Percentiles rank a stretch among this genome's conserved stretches.
phyloP scores from a whole-genome alignment of 805 yeast species.

The Wickerhamiella slavikovae region DNA sequence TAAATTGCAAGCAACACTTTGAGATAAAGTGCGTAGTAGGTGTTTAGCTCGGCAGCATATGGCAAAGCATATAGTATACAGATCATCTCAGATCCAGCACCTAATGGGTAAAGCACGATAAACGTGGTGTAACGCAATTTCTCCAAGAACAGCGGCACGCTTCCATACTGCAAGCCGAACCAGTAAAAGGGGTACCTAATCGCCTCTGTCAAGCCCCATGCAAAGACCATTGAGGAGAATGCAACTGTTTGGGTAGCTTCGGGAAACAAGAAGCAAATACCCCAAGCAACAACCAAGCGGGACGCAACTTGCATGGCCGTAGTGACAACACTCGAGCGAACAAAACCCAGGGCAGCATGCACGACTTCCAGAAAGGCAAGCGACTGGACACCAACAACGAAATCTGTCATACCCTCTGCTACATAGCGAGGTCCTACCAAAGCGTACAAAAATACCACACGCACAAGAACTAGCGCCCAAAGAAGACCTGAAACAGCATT shows the following conservation, averaged over 20 bases:
- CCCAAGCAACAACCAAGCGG: constrained; percentile 62
- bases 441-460: constrained; percentile 22
- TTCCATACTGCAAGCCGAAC: constrained; percentile 36
- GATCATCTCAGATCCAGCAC: constrained; percentile 78
- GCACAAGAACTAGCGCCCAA: constrained; percentile 32
- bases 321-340: constrained; percentile 67
- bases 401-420: constrained; percentile 34
- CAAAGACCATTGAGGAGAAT: constrained; percentile 45
- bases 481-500: constrained; percentile 32
- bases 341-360: constrained; percentile 62
- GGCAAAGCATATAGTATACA: constrained; percentile 44
- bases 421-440: constrained; percentile 43
- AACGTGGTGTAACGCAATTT: constrained; percentile 72
- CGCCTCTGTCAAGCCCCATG: constrained; percentile 92
- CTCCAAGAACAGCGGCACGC: constrained; percentile 37
- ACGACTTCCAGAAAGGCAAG: constrained; percentile 62
- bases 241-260: constrained; percentile 33
- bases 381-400: constrained; percentile 51
- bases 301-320: constrained; percentile 78
- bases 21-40: constrained; percentile 34
- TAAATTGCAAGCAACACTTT: constrained; percentile 41
- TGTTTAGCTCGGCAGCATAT: constrained; percentile 30
- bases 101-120: constrained; percentile 68
- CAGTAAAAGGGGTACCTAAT: constrained; percentile 69
- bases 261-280: constrained; percentile 62